Percentiles rank a stretch among this genome's conserved stretches.
Evolutionary conservation across 306 rosid genomes (phyloP).

Genomic region (Quillaja saponaria): DNA sequence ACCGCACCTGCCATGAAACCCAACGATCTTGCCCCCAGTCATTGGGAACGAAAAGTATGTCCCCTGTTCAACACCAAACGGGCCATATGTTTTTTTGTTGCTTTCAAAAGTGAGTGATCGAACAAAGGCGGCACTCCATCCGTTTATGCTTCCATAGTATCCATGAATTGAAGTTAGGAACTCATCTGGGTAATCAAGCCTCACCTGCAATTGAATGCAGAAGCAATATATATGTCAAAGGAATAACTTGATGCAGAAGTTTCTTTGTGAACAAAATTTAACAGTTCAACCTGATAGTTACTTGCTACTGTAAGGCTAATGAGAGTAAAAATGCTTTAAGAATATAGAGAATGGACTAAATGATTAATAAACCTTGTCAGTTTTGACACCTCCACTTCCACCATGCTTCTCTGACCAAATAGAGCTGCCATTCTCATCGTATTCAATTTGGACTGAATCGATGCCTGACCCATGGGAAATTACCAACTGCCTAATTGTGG

Average conservation of each 20-base stretch:
- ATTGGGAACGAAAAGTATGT: slow-evolving; percentile 58
- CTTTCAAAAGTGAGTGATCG: slow-evolving; percentile 62
- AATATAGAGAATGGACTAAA: neutral
- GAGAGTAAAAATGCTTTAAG: no score
- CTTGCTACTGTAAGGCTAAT: no score
- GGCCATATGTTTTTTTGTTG: slow-evolving; percentile 62
- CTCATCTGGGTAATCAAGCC: slow-evolving; percentile 67
- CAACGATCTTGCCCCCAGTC: slow-evolving; percentile 70
- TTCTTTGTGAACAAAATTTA: no score
- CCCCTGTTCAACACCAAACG: slow-evolving; percentile 62
- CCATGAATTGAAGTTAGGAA: slow-evolving; percentile 63
- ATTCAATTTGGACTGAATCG: slow-evolving; percentile 29
- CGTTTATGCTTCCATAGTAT: slow-evolving; percentile 53
- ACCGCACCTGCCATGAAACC: slow-evolving; percentile 78
- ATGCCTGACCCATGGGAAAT: slow-evolving; percentile 24
- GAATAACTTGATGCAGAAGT: no score
- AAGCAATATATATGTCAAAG: no score
- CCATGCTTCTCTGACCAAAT: slow-evolving; percentile 35
- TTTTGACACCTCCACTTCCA: slow-evolving; percentile 36
- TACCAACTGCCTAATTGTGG: slow-evolving; percentile 18
- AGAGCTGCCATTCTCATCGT: slow-evolving; percentile 23
- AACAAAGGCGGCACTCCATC: slow-evolving; percentile 41
- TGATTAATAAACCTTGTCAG: slow-evolving; percentile 44
- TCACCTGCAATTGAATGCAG: slow-evolving; percentile 44
- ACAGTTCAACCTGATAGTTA: no score